Percentiles rank a stretch among this genome's conserved stretches.
phyloP scores from a whole-genome alignment of 2,329 filamentous ascomycete species.

The Penicillium sp. region DNA sequence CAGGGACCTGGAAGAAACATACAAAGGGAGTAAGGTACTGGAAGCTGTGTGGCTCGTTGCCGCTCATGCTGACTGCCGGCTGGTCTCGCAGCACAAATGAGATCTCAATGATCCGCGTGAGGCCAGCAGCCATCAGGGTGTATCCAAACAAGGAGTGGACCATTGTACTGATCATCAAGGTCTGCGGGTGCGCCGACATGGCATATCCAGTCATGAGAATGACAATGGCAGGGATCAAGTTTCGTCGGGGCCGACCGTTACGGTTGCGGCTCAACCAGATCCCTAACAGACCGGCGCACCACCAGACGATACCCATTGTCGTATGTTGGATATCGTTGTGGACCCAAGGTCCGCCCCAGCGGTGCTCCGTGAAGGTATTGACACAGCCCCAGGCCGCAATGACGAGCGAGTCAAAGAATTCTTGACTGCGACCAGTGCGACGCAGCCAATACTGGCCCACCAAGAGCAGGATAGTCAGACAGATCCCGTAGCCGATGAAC shows the following conservation, averaged over 20 bases:
- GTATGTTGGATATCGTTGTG: slow-evolving; percentile 96
- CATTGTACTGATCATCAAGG: slow-evolving; percentile 74
- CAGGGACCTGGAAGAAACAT: slow-evolving; percentile 41
- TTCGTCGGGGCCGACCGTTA: slow-evolving; percentile 79
- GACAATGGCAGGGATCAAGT: slow-evolving; percentile 87
- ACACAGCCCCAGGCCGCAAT: slow-evolving; percentile 95
- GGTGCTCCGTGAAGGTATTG: slow-evolving; percentile 96
- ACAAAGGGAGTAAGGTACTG: slow-evolving; percentile 66
- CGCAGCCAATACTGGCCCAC: slow-evolving; percentile 85
- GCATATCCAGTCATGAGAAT: slow-evolving; percentile 90
- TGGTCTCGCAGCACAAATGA: slow-evolving; percentile 76
- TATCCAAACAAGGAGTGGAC: slow-evolving; percentile 89
- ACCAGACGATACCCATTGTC: slow-evolving; percentile 99
- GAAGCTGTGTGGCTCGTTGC: slow-evolving; percentile 64
- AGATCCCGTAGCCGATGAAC: slow-evolving; percentile 87
- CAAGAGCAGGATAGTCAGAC: slow-evolving; percentile 77
- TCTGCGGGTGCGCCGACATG: slow-evolving; percentile 88
- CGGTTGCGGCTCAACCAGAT: slow-evolving; percentile 85
- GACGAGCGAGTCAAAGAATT: slow-evolving; percentile 89
- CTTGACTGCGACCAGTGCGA: slow-evolving; percentile 77
- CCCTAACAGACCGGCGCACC: slow-evolving; percentile 84
- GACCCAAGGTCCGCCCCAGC: slow-evolving; percentile 85
- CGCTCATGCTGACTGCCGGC: slow-evolving; percentile 59
- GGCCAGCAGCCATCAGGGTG: slow-evolving; percentile 83
- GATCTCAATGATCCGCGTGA: slow-evolving; percentile 83